Base-by-base conservation (phyloP, 2,329 filamentous ascomycete genomes). In the Macroventuria anomochaeta region DNA sequence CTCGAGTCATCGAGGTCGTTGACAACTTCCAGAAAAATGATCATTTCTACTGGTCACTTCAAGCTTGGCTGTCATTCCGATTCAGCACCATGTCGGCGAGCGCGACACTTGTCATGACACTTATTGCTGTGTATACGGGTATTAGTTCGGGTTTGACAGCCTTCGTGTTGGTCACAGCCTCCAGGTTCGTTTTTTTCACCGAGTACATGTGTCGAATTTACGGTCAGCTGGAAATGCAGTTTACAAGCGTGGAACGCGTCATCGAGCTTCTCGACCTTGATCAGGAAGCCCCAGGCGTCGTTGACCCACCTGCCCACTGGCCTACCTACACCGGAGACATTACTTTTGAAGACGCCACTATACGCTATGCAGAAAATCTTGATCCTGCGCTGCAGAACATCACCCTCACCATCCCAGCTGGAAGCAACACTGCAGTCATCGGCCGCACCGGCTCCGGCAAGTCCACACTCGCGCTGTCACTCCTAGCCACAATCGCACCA, bases 1-100 rank as follows among this genome's bases (percentile, higher is more conserved):
- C 87, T 57, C 84, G 87, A 43, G 90, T 96, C 46, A 88, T 97
- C 28, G 79, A 82, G 2, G 91, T 92, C 0, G 91, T 92, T 0
- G 92, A 96, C 68, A 86, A 87, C 15, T 96, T 96, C 69, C 93
- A 96, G 72, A 91, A 91, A 70, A 95, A 96, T 83, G 93, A 97
- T 66, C 93, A 97, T 72, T 96, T 96, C 76, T 96, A 96, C 76
- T 96, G 92, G 78, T 90, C 87, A 53, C 81, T 96, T 36, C 91
- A 96, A 61, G 85, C 86, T 7, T 96, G 92, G 92, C 80, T 96
- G 2, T 87, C 87, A 70, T 91, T 89, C 66, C 86, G 92, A 11
- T 93, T 95, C 50, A 88, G 91, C 62, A 74, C 80, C 7, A 76
- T 93, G 5, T 91, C 91, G 0, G 89, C 88, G 0, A 70, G 84